These are phyloP conservation scores for Platanthera zijinensis DNA, from an alignment of 106 monocot genomes.

Conservation along the genomic window DNA sequence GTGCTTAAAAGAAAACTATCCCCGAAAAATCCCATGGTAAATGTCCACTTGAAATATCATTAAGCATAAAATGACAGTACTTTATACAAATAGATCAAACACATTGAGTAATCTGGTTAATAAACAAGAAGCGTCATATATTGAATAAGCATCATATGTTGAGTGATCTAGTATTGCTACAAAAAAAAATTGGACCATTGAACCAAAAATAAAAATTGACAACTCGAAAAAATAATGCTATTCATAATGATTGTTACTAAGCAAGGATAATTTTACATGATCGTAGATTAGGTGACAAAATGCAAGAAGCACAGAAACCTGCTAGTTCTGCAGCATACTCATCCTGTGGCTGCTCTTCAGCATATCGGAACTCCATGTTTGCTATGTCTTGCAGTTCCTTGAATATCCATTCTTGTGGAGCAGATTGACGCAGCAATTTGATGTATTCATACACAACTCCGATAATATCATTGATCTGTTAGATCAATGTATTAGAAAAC, in stretches of 20 bases:
- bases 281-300: background rate
- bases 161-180: background rate
- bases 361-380: slow-evolving; percentile 93
- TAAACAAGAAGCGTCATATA: background rate
- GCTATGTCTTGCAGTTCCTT: slow-evolving; percentile 96
- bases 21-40: background rate
- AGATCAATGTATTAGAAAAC: slow-evolving; percentile 15
- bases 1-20: background rate
- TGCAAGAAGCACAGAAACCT: slow-evolving; percentile 35
- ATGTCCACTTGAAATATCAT: background rate
- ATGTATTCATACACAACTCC: slow-evolving; percentile 80
- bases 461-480: slow-evolving; percentile 67
- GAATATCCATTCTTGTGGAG: slow-evolving; percentile 93
- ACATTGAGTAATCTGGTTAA: background rate
- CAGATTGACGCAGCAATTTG: slow-evolving; percentile 49
- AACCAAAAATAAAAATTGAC: background rate
- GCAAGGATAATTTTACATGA: background rate
- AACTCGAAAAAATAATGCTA: background rate
- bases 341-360: slow-evolving; percentile 94
- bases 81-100: background rate
- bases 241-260: background rate
- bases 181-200: background rate
- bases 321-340: slow-evolving; percentile 85
- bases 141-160: too few species aligned
- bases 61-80: background rate